phyloP scores from a whole-genome alignment of 2,329 filamentous ascomycete genomes.

The Orbilia javanica region DNA sequence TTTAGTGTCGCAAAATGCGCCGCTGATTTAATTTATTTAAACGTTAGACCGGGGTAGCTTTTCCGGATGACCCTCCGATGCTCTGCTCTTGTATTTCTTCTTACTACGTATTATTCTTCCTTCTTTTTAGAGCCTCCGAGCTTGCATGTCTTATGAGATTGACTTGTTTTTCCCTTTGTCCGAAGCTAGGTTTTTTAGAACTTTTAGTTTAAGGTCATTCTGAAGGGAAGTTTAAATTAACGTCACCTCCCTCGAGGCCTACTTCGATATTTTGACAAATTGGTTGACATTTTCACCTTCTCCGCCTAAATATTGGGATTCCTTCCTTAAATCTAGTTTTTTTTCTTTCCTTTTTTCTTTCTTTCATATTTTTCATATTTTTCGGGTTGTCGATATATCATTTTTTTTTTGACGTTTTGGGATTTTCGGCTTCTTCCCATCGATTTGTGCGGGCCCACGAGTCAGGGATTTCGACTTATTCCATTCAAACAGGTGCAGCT shows the following conservation, averaged over 20 bases:
- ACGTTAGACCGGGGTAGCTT: constrained; percentile 11
- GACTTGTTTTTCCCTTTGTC: constrained; percentile 61
- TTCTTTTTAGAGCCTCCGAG: constrained; percentile 64
- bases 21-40: not conserved
- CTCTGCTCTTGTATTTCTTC: not conserved
- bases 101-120: constrained; percentile 63
- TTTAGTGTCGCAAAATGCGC: constrained; percentile 6
- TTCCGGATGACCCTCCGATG: not conserved
- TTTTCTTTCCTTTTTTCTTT: not conserved
- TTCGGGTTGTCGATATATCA: no score
- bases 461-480: constrained; percentile 70
- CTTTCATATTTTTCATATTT: not conserved
- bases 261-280: not conserved
- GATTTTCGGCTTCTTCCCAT: constrained; percentile 57
- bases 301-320: constrained; percentile 69
- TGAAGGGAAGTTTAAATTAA: constrained; percentile 8
- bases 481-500: not conserved
- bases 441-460: constrained; percentile 36
- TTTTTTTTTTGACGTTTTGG: not conserved
- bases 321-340: not conserved
- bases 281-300: constrained; percentile 69
- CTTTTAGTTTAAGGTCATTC: not conserved
- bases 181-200: constrained; percentile 10
- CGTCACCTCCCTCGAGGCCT: constrained; percentile 3
- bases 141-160: constrained; percentile 63